Evolutionary conservation across 192 early-diverging fungal genomes (phyloP), one percentile per base, ranked within the genome.

Genomic region (Podila clonocystis): DNA sequence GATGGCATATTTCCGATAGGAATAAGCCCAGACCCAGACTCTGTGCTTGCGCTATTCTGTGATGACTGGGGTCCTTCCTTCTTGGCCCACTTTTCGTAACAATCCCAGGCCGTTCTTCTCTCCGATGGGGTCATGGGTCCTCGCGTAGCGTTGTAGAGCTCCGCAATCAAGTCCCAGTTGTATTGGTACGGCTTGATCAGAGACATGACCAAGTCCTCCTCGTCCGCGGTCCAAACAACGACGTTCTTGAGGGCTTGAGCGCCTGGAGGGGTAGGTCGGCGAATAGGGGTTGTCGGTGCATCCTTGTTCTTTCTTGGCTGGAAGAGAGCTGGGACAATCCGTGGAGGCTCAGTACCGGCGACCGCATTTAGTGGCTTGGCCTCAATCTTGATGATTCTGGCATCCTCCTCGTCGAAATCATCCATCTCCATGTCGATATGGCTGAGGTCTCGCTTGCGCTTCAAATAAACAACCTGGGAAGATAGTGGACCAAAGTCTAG

Each of bases 161-260:
- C 92, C n/a, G 84, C 68, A 26, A 95, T 90, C 20, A 91, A 65
- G 34, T 83, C 77, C 92, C 92, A 95, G 75, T 95, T 93, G 68
- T 85, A 88, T 34, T 84, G 75, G 68, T 88, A 90, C 20, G 85
- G 83, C 48, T 82, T 69, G 50, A 90, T 88, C 24, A 92, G 67
- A 13, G 75, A 79, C 33, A 86, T 75, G 50, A 95, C 74, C 26
- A 84, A 73, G 7, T 87, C 74, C 34, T 92, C 91, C 68, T 87
- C 89, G 29, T 91, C 90, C 17, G 78, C 77, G 20, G 85, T 83
- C 89, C 87, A 90, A 12, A 76, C 62, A 26, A 83, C 59, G 13
- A 67, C n/a, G 11, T 64, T 68, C 41, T 77, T 74, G 41, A 50
- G 50, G 2, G 67, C 71, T 36, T 61, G 66, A 30, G 84, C 52